Evolutionary conservation across 2,329 filamentous ascomycete species (phyloP).

Genomic region (Sporothrix curviconia): DNA sequence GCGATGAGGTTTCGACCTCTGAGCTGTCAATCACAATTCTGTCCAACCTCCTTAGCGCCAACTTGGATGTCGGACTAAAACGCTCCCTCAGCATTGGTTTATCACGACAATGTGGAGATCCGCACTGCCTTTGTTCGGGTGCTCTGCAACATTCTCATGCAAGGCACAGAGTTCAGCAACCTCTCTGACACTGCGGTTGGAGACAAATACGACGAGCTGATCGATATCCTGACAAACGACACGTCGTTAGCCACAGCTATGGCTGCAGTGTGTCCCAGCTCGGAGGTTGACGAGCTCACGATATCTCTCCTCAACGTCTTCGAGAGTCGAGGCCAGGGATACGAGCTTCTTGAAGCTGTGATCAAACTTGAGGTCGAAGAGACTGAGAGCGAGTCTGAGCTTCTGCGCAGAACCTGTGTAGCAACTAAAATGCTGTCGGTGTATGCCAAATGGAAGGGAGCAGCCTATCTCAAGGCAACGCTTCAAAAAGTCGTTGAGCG

Average conservation of each 20-base stretch:
- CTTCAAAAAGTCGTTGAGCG: slow-evolving; percentile 61
- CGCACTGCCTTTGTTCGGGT: slow-evolving; percentile 65
- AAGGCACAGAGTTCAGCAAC: slow-evolving; percentile 65
- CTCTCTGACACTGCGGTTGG: slow-evolving; percentile 60
- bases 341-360: slow-evolving; percentile 57
- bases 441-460: slow-evolving; percentile 66
- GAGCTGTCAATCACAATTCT: slow-evolving; percentile 62
- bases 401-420: slow-evolving; percentile 61
- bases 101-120: slow-evolving; percentile 64
- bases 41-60: slow-evolving; percentile 63
- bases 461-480: slow-evolving; percentile 55
- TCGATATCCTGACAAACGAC: slow-evolving; percentile 57
- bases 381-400: slow-evolving; percentile 62
- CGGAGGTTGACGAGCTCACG: slow-evolving; percentile 62
- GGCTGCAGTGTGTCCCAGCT: slow-evolving; percentile 59
- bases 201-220: slow-evolving; percentile 61
- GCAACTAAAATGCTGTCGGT: slow-evolving; percentile 67
- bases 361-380: slow-evolving; percentile 64
- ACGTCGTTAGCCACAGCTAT: slow-evolving; percentile 57
- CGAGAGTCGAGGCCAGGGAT: slow-evolving; percentile 57
- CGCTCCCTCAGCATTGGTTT: slow-evolving; percentile 64
- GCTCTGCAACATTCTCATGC: slow-evolving; percentile 63
- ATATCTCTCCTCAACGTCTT: slow-evolving; percentile 64
- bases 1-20: slow-evolving; percentile 52
- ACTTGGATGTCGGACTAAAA: slow-evolving; percentile 65